phyloP scores from a whole-genome alignment of 2,329 filamentous ascomycete genomes.

The Drechslerella dactyloides region DNA sequence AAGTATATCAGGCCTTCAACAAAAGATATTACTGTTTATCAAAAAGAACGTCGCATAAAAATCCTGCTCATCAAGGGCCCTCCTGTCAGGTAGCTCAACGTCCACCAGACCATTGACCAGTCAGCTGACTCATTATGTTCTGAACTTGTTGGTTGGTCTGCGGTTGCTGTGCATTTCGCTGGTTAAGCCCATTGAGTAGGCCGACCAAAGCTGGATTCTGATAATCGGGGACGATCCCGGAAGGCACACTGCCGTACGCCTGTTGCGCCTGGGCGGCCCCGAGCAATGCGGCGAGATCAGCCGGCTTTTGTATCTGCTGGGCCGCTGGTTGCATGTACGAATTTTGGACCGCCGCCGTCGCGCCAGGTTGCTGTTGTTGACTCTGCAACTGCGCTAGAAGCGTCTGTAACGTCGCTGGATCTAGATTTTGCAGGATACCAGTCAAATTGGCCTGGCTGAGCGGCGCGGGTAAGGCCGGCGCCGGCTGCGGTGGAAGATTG shows the following conservation, averaged over 20 bases:
- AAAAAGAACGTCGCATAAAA: neutral
- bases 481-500: conserved; percentile 55
- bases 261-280: conserved; percentile 43
- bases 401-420: conserved; percentile 73
- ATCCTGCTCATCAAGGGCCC: neutral
- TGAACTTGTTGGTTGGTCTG: conserved; percentile 49
- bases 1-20: neutral
- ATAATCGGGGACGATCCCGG: conserved; percentile 31
- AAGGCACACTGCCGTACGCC: conserved; percentile 19
- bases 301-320: conserved; percentile 38
- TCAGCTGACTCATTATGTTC: conserved; percentile 49
- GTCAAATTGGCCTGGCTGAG: conserved; percentile 63
- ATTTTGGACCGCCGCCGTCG: conserved; percentile 48
- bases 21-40: no score
- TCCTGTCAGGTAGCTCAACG: conserved; percentile 10
- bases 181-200: conserved; percentile 26
- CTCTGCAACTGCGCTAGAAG: conserved; percentile 66
- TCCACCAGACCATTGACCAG: conserved; percentile 43
- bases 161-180: conserved; percentile 37
- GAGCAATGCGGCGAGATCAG: conserved; percentile 43
- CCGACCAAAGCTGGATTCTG: conserved; percentile 44
- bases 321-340: conserved; percentile 37
- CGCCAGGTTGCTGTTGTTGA: conserved; percentile 54
- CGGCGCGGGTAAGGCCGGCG: conserved; percentile 56
- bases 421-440: conserved; percentile 71